Evolutionary conservation across 441 rosid species (phyloP), one percentile per base, ranked within the genome.

Genomic region (Populus hybrid): DNA sequence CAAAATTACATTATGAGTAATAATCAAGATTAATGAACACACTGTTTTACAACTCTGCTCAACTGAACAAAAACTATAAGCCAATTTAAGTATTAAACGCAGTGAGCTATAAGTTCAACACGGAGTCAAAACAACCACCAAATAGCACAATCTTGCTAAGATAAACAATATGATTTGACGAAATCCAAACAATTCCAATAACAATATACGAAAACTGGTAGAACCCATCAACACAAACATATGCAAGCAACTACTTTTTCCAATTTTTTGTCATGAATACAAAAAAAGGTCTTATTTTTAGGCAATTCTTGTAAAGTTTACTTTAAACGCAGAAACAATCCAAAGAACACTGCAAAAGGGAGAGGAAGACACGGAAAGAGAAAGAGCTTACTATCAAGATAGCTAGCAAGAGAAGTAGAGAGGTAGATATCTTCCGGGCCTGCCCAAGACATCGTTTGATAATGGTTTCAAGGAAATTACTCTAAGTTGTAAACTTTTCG

Each of bases 371-470:
- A 63, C 7, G 10, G 6, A 53, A 24, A 66, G 40, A 71, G 67
- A 21, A 78, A 76, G 40, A 75, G 75, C 89, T 86, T 90, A 95
- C 99, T 92, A 87, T 95, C 99, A 81, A 95, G 97, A 83, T 95
- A 95, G 82, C 90, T 94, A 76, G 99, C 99, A 77, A 95, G 98
- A 75, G 99, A 95, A 82, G 99, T 95, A 30, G 99, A 92, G 72
- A 95, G 97, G 84, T 89, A 89, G 67, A 94, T 84, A 86, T 95
- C 98, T 83, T 95, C 99, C 36, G 93, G 97, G 75, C 91, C 90
- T 59, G 99, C 92, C 98, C 98, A 92, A 86, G 99, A 91, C 99
- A 96, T 96, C 80, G 95, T 68, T 53, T 16, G 61, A 53, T 53
- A 6, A 53, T 53, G n/a, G n/a, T 18, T 53, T 53, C 61, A 16